Evolutionary conservation across 495 filamentous ascomycete species (phyloP), one percentile per base, ranked within the genome.

Genomic region (Hyaloscypha hepaticicola): DNA sequence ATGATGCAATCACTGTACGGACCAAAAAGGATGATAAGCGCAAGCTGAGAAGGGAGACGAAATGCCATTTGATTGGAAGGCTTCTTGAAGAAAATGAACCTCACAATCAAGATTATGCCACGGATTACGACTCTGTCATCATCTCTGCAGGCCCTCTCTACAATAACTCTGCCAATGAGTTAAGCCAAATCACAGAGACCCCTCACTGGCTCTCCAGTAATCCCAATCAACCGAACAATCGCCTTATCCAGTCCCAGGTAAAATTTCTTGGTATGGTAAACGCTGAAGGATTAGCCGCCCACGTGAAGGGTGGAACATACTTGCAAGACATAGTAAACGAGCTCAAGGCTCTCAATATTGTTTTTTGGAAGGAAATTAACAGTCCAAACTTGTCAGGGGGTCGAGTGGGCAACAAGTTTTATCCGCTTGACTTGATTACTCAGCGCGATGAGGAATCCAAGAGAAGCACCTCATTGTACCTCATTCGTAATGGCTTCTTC

Each of bases 401-500:
- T 33, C 55, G 41, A 0, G 25, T 52, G 1, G 45, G 27, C 3
- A 60, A 65, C 12, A 55, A 52, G 22, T 52, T 52, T 41, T 65
- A 55, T 41, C 63, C 55, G 7, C 41, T 9, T 0, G 24, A 49
- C 3, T 33, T 12, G 31, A 33, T 33, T 6, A 12, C 12, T 12
- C 7, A 33, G 7, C 6, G 31, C 31, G 12, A 33, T 3, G 31
- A 33, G 12, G 2, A n/a, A n/a, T n/a, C 27, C 0, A 22, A n/a
- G 24, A 21, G 31, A 5, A 22, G 38, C 5, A 19, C 38, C 4
- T 9, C 11, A 11, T n/a, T 55, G 8, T 55, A 55, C 19, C 7
- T 21, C 28, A 41, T 48, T 6, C 73, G 87, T 1, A 81, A 86
- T 57, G 88, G 88, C 0, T 90, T 83, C 69, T 88, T 89, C 64